phyloP scores from a whole-genome alignment of 2,329 filamentous ascomycete genomes.

The Tolypocladium tropicale region DNA sequence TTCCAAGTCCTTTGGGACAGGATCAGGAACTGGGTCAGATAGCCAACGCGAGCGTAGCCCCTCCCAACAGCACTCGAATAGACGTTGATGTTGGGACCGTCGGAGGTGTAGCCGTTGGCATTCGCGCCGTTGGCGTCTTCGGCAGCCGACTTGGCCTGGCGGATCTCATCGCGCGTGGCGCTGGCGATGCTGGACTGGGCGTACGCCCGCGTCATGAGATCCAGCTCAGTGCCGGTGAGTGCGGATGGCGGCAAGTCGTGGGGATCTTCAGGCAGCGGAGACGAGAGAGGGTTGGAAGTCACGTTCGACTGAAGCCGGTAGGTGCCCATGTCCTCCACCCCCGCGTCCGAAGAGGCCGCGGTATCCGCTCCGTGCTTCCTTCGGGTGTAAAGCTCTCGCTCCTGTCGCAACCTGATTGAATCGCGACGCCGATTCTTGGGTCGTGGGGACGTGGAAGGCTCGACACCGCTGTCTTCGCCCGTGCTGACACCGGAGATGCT shows the following conservation, averaged over 20 bases:
- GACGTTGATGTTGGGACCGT: constrained; percentile 39
- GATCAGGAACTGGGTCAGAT: constrained; percentile 75
- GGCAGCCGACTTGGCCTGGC: constrained; percentile 54
- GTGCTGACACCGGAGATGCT: constrained; percentile 70
- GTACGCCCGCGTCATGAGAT: constrained; percentile 69
- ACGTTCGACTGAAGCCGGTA: constrained; percentile 40
- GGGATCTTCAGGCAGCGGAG: constrained; percentile 58
- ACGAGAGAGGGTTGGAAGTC: constrained; percentile 31
- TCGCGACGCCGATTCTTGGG: constrained; percentile 63
- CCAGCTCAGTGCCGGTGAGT: constrained; percentile 63
- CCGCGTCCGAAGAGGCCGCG: constrained; percentile 48
- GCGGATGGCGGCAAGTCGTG: constrained; percentile 53
- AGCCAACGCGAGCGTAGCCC: constrained; percentile 74
- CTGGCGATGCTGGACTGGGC: constrained; percentile 66
- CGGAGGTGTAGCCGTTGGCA: constrained; percentile 37
- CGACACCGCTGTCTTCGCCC: constrained; percentile 54
- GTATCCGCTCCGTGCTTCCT: constrained; percentile 56
- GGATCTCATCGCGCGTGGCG: constrained; percentile 68
- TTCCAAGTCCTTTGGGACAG: constrained; percentile 88
- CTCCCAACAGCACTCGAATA: constrained; percentile 54
- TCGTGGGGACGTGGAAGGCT: constrained; percentile 48
- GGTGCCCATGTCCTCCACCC: constrained; percentile 37
- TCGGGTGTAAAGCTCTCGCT: constrained; percentile 80
- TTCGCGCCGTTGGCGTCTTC: constrained; percentile 55
- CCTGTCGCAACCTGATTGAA: constrained; percentile 78